Conservation (phyloP, 768 basidiomycete species). For the Guyanaporus albipodus region DNA sequence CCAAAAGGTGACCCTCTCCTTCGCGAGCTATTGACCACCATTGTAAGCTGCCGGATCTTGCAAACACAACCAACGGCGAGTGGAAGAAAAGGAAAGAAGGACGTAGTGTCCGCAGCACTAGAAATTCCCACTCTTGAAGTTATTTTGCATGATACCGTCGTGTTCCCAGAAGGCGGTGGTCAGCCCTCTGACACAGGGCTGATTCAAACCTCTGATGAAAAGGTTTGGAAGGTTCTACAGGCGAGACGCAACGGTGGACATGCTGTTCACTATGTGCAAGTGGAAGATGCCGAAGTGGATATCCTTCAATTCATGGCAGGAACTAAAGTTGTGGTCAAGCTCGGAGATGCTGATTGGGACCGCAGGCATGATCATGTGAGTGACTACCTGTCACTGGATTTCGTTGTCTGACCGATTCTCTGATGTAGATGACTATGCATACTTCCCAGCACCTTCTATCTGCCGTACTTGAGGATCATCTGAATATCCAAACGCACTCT, state of each 20-base stretch:
- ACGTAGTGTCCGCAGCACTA: constrained; percentile 41
- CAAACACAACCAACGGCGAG: constrained; percentile 37
- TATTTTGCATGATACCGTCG: constrained; percentile 68
- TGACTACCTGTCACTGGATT: constrained; percentile 5
- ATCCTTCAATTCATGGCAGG: constrained; percentile 51
- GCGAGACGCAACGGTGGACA: constrained; percentile 67
- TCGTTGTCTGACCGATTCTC: background rate
- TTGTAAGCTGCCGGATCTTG: constrained; percentile 48
- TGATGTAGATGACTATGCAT: constrained; percentile 71
- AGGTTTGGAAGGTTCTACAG: constrained; percentile 56
- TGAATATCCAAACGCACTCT: constrained; percentile 67
- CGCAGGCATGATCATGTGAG: constrained; percentile 73
- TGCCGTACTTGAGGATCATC: constrained; percentile 63
- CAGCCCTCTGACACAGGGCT: constrained; percentile 77
- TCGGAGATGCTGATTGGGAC: constrained; percentile 57
- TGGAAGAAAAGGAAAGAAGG: constrained; percentile 55
- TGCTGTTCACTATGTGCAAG: constrained; percentile 68
- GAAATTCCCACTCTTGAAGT: constrained; percentile 56
- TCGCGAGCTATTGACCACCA: constrained; percentile 50
- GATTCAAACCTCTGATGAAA: constrained; percentile 40
- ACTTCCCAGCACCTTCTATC: constrained; percentile 83
- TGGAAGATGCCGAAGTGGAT: constrained; percentile 37
- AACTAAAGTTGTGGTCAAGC: constrained; percentile 45
- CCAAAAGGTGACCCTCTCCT: constrained; percentile 66
- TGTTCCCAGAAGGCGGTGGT: constrained; percentile 82